Evolutionary conservation across 148 eudicot genomes (phyloP), one percentile per base, ranked within the genome.

Genomic region (Cornus florida): DNA sequence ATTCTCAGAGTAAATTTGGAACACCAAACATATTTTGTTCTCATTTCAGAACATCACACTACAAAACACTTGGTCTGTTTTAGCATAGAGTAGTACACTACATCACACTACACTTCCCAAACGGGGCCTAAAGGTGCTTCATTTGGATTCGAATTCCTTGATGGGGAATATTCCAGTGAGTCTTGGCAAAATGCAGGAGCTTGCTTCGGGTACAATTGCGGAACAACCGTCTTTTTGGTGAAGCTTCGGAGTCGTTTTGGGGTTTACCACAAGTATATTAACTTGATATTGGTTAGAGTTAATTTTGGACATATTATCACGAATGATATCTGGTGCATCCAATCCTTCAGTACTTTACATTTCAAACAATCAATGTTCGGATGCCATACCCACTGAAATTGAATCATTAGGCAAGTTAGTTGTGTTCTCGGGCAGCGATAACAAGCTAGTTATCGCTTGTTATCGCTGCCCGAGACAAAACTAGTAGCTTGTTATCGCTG

Each of bases 181-280:
- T 77, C 81, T 86, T 10, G 87, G 80, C 2, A 75, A 89, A 89
- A 28, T 89, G 91, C 69, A 43, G 10, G 64, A 84, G 65, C 38
- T 68, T 89, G 77, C 24, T 2, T 11, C 81, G 91, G 48, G 79
- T 89, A 20, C 81, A 89, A 33, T 39, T 89, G 39, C 48, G 78
- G 7, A 48, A 46, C 10, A 89, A 86, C 66, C 48, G 70, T 31
- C 77, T 89, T 22, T 78, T 84, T 5, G 89, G 89, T 17, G 84
- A 84, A 13, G 71, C 84, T 65, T 89, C 89, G 38, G 73, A 73
- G 0, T 71, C 46, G 20, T 70, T 89, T 31, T 89, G 91, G 91
- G 85, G 88, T 13, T 79, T 89, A 67, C 91, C 88, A 1, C 76
- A 60, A 24, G 80, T 84, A 32, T 74, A 74, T 74, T 73, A 86